phyloP scores from a whole-genome alignment of 352 stramenopile genomes.

The Achlya hypogyna region DNA sequence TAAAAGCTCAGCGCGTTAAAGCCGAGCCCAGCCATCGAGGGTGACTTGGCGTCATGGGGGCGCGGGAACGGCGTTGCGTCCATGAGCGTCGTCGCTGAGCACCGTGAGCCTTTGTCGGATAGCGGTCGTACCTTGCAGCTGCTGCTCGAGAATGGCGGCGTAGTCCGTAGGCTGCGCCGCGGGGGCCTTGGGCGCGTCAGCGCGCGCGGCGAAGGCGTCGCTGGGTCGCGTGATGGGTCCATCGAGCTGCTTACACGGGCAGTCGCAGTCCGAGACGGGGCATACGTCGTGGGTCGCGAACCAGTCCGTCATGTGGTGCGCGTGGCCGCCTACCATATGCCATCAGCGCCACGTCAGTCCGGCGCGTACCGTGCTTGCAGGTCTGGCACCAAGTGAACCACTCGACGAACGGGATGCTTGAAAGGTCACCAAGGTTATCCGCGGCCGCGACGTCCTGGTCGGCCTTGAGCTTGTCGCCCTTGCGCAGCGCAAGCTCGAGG shows the following conservation, averaged over 20 bases:
- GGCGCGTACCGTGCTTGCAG: conserved; percentile 58
- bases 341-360: background rate
- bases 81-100: background rate
- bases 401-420: conserved; percentile 90
- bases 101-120: background rate
- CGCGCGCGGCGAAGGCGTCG: background rate
- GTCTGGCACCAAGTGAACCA: conserved; percentile 94
- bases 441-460: conserved; percentile 23
- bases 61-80: background rate
- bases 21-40: background rate
- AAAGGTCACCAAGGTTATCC: conserved; percentile 82
- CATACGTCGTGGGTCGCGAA: conserved; percentile 86
- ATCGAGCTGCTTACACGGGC: conserved; percentile 79
- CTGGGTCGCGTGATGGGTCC: conserved; percentile 27
- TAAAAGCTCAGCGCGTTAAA: background rate
- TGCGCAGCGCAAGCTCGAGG: conserved; percentile 86
- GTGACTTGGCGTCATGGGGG: background rate
- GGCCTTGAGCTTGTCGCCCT: conserved; percentile 24
- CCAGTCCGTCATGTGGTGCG: conserved; percentile 91
- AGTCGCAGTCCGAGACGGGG: conserved; percentile 90
- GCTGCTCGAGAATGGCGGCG: background rate
- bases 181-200: background rate
- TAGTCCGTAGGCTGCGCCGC: background rate
- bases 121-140: background rate
- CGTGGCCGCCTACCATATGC: conserved; percentile 46